phyloP scores from a whole-genome alignment of 1,139 yeast species.

The Hansenula lynferdii region DNA sequence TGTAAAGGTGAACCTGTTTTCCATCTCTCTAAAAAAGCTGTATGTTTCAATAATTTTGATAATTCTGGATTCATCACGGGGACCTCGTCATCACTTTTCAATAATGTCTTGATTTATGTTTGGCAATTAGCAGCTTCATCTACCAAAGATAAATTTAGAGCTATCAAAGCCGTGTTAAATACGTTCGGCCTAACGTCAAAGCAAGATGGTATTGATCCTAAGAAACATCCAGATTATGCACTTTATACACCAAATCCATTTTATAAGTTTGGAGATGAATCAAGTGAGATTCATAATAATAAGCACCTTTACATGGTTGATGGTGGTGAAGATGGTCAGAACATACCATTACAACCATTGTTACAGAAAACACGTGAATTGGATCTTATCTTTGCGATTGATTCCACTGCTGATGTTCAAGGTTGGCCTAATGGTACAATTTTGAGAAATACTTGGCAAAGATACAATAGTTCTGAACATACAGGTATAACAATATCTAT shows the following conservation, averaged over 20 bases:
- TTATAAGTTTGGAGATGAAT: constrained; percentile 27
- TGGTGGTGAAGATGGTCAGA: constrained; percentile 66
- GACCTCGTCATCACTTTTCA: constrained; percentile 68
- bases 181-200: constrained; percentile 41
- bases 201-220: constrained; percentile 17
- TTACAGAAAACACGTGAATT: constrained; percentile 45
- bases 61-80: constrained; percentile 69
- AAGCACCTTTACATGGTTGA: constrained; percentile 46
- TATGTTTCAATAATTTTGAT: constrained; percentile 58
- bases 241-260: constrained; percentile 76
- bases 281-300: constrained; percentile 17
- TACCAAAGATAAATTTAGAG: constrained; percentile 34
- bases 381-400: constrained; percentile 58
- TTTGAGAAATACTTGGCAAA: constrained; percentile 27
- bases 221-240: constrained; percentile 56
- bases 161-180: constrained; percentile 39
- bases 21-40: constrained; percentile 19
- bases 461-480: constrained; percentile 23
- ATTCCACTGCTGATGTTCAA: constrained; percentile 54
- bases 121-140: constrained; percentile 39
- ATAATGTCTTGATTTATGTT: constrained; percentile 44
- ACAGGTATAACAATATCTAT: constrained; percentile 15
- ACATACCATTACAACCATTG: constrained; percentile 57
- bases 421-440: constrained; percentile 68
- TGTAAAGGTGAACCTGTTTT: constrained; percentile 27